phyloP scores from a whole-genome alignment of 139 green algal species.

The Closterium sp. region DNA sequence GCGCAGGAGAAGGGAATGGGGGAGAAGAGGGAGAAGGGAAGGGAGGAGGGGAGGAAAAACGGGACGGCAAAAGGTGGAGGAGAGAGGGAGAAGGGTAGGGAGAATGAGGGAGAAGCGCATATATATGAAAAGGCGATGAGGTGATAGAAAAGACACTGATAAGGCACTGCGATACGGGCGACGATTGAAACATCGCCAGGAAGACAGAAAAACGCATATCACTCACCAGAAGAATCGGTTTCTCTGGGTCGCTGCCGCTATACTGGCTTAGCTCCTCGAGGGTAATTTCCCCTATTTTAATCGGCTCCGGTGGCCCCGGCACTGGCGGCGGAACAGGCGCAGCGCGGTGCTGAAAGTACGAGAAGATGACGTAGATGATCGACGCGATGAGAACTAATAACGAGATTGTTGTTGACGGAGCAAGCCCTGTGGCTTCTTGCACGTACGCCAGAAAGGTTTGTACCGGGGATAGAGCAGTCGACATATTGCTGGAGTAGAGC shows the following conservation, averaged over 20 bases:
- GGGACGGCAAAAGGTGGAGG: not conserved
- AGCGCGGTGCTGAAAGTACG: not conserved
- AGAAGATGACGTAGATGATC: not conserved
- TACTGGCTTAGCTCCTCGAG: not conserved
- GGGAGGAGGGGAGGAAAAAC: not conserved
- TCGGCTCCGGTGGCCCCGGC: not conserved
- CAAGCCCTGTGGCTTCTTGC: not conserved
- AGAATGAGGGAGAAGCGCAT: too few species aligned
- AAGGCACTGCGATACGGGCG: not conserved
- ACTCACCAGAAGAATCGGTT: not conserved
- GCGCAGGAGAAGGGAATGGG: not conserved
- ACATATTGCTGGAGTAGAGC: not conserved
- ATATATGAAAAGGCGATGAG: too few species aligned
- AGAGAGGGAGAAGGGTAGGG: too few species aligned
- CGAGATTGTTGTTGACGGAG: not conserved
- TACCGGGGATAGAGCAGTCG: not conserved
- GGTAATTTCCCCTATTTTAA: not conserved
- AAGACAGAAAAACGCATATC: not conserved
- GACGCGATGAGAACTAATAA: not conserved
- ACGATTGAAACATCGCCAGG: not conserved
- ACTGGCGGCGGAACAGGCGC: not conserved
- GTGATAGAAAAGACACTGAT: too few species aligned
- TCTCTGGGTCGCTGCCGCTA: not conserved
- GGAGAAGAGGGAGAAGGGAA: not conserved
- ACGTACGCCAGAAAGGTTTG: not conserved